Conservation (phyloP, 257 asterid genomes). For the Oldenlandia corymbosa region DNA sequence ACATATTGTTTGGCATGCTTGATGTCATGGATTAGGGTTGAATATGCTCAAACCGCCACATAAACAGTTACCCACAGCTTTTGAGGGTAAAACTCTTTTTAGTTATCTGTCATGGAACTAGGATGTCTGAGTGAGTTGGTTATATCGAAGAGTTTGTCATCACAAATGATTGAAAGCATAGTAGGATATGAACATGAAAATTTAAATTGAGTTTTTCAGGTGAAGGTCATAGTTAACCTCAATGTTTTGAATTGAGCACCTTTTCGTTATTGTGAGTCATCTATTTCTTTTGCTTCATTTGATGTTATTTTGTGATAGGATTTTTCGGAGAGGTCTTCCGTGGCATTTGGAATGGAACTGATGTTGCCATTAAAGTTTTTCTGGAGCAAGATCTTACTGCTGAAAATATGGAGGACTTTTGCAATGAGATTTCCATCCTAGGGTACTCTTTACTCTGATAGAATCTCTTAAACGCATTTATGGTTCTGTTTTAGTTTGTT, state of each 20-base stretch:
- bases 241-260: neutral
- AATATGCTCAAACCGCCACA: neutral
- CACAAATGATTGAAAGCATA: neutral
- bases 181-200: neutral
- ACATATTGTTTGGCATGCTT: neutral
- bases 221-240: neutral
- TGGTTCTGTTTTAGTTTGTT: constrained; percentile 15
- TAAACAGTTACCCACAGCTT: constrained; percentile 6
- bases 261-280: neutral
- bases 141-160: too few species aligned
- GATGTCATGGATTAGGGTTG: neutral
- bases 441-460: constrained; percentile 40
- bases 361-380: constrained; percentile 94
- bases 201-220: neutral
- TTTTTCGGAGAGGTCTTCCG: constrained; percentile 99
- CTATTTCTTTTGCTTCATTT: constrained; percentile 6
- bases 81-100: too few species aligned
- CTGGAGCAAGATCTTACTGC: constrained; percentile 98
- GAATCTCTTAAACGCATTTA: constrained; percentile 7
- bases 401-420: constrained; percentile 98
- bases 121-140: too few species aligned
- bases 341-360: constrained; percentile 97
- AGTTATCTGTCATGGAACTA: too few species aligned
- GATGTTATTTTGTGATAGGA: constrained; percentile 34
- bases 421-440: constrained; percentile 92